Evolutionary conservation across 108 stramenopile species (phyloP).

Genomic region (Cyclotella choctawhatcheeana): DNA sequence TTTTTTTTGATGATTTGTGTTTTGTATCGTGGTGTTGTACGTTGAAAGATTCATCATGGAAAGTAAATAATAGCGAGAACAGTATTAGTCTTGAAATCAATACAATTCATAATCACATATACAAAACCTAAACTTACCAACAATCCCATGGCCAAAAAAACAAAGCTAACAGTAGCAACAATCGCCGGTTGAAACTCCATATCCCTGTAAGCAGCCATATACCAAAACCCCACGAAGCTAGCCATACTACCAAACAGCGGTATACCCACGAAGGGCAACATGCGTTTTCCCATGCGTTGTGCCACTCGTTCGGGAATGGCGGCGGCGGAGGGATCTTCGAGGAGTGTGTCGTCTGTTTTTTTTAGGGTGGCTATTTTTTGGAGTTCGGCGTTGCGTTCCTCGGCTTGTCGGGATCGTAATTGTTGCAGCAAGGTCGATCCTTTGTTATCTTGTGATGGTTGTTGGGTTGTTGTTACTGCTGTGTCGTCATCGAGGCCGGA

Average conservation of each 20-base stretch:
- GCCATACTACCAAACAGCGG: constrained; percentile 76
- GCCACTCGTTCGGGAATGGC: constrained; percentile 87
- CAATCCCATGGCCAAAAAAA: constrained; percentile 58
- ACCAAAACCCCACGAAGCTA: constrained; percentile 85
- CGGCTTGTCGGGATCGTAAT: constrained; percentile 74
- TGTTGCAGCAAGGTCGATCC: constrained; percentile 38
- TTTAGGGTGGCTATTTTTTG: constrained; percentile 56
- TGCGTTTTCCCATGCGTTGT: constrained; percentile 78
- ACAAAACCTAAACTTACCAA: constrained; percentile 51
- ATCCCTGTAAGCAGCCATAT: constrained; percentile 72
- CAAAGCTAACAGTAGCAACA: constrained; percentile 79
- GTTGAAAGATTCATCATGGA: background rate
- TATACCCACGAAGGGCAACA: constrained; percentile 88
- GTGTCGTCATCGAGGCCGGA: background rate
- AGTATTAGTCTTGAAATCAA: no score
- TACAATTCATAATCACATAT: no score
- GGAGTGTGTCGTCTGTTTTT: constrained; percentile 55
- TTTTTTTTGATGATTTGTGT: constrained; percentile 16
- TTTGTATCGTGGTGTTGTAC: background rate
- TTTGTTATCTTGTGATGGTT: constrained; percentile 4
- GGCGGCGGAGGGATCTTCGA: constrained; percentile 62
- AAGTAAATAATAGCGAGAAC: no score
- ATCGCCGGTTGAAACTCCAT: constrained; percentile 80
- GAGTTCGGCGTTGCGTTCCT: constrained; percentile 75
- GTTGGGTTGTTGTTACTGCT: background rate